Evolutionary conservation across 2,329 filamentous ascomycete genomes (phyloP).

Genomic region (Fusarium xylarioides): DNA sequence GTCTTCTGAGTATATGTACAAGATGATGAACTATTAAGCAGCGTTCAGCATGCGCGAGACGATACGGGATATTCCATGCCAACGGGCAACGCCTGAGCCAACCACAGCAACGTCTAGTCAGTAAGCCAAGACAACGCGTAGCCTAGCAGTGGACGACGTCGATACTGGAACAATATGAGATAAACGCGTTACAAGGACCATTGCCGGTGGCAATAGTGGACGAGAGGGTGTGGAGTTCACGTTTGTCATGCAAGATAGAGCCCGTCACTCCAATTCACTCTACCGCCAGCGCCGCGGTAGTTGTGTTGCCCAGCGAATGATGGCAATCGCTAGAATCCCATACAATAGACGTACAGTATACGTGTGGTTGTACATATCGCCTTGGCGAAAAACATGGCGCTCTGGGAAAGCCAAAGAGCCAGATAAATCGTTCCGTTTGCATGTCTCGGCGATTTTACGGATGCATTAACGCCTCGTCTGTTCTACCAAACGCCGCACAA

Average conservation of each 20-base stretch:
- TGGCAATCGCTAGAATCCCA: constrained; percentile 38
- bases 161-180: not conserved
- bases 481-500: constrained; percentile 25
- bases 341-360: not conserved
- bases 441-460: constrained; percentile 43
- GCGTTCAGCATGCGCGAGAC: not conserved
- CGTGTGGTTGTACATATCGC: not conserved
- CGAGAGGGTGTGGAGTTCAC: constrained; percentile 11
- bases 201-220: not conserved
- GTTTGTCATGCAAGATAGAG: not conserved
- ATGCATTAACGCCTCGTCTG: constrained; percentile 30
- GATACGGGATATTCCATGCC: not conserved
- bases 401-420: constrained; percentile 15
- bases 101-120: not conserved
- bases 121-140: not conserved
- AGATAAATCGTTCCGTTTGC: constrained; percentile 28
- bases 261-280: not conserved
- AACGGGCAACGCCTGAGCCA: constrained; percentile 3
- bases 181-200: not conserved
- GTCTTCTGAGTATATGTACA: not conserved
- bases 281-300: not conserved
- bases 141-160: not conserved
- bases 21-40: not conserved
- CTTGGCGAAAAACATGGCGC: constrained; percentile 16
- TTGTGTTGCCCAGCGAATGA: constrained; percentile 24